Evolutionary conservation across 225 moss, liverwort and hornwort species (phyloP).

Genomic region (Bryum argenteum): DNA sequence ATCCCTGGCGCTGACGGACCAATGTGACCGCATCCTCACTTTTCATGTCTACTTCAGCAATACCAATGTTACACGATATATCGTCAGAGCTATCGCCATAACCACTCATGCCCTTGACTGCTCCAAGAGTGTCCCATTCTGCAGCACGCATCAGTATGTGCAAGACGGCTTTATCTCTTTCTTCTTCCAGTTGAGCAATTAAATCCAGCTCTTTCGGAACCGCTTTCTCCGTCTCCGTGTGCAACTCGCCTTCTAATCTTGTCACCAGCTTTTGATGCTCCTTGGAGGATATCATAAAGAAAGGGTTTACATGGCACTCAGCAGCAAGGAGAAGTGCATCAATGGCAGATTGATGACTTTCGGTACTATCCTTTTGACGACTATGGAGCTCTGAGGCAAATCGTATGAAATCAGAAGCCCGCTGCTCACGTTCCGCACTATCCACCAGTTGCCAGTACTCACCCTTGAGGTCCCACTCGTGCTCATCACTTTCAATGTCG

Average conservation of each 20-base stretch:
- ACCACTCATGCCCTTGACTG: conserved; percentile 16
- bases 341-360: conserved; percentile 81
- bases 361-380: conserved; percentile 58
- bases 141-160: conserved; percentile 77
- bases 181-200: conserved; percentile 76
- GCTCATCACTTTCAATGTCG: conserved; percentile 66
- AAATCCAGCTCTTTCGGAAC: conserved; percentile 39
- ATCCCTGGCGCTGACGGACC: conserved; percentile 72
- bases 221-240: conserved; percentile 17
- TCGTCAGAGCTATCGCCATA: conserved; percentile 26
- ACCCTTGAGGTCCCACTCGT: conserved; percentile 71
- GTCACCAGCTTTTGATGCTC: conserved; percentile 62
- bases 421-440: conserved; percentile 73
- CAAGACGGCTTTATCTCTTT: conserved; percentile 90
- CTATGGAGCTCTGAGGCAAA: conserved; percentile 82
- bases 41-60: conserved; percentile 68
- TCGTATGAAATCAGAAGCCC: conserved; percentile 76
- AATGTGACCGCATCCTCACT: conserved; percentile 83
- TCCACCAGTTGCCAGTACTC: conserved; percentile 91
- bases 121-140: conserved; percentile 67
- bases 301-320: conserved; percentile 91
- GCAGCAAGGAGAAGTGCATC: conserved; percentile 94
- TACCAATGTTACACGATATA: conserved; percentile 44
- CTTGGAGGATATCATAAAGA: conserved; percentile 78
- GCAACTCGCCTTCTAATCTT: conserved; percentile 36